Conservation (phyloP, 23 red algal species). For the Chondrus crispus region DNA sequence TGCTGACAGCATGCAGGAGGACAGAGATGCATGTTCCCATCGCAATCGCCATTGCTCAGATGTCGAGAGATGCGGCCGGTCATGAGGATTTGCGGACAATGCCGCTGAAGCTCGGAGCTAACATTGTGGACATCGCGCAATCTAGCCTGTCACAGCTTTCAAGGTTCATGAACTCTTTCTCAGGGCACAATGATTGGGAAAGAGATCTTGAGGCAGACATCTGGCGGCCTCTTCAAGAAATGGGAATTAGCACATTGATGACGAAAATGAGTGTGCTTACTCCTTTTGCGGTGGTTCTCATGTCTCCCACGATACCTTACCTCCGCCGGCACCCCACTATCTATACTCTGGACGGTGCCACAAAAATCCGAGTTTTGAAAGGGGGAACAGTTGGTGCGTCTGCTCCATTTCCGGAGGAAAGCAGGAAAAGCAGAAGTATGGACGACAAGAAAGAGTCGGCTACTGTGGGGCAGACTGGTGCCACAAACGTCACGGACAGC, state of each 20-base stretch:
- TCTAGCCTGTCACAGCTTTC: slow-evolving; percentile 40
- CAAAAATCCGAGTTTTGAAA: too few species aligned
- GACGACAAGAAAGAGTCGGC: too few species aligned
- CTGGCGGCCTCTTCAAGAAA: not conserved
- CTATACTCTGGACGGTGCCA: too few species aligned
- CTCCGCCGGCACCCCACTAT: not conserved
- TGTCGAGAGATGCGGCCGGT: slow-evolving; percentile 1
- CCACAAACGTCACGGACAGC: not conserved
- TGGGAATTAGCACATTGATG: slow-evolving; percentile 33
- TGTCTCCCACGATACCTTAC: slow-evolving; percentile 18
- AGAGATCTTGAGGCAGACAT: not conserved
- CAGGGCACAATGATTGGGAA: not conserved
- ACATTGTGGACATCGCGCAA: slow-evolving; percentile 48
- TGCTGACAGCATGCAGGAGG: slow-evolving; percentile 10
- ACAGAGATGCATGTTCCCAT: slow-evolving; percentile 33
- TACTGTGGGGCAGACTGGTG: not conserved
- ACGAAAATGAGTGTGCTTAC: slow-evolving; percentile 28
- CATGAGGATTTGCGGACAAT: slow-evolving; percentile 37
- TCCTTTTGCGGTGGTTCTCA: slow-evolving; percentile 6
- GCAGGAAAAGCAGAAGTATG: not conserved
- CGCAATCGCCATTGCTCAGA: slow-evolving; percentile 35
- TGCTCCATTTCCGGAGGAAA: not conserved
- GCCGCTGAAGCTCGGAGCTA: slow-evolving; percentile 48
- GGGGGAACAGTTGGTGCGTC: not conserved
- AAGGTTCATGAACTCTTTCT: slow-evolving; percentile 21